Base-by-base conservation (phyloP, 495 filamentous ascomycete genomes). In the Tuber borchii region DNA sequence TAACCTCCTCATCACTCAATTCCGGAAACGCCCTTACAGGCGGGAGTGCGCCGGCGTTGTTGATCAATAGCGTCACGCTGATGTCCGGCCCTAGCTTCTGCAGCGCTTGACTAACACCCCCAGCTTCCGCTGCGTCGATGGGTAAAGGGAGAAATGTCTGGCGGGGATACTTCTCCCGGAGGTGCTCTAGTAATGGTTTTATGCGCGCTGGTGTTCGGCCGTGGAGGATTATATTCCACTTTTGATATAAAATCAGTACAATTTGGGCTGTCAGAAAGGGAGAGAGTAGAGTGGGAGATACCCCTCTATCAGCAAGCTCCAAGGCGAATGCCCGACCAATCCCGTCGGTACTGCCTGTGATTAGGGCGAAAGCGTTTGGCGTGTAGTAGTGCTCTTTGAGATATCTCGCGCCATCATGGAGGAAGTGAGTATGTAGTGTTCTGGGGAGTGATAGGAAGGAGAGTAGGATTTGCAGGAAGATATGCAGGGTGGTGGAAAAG, bases 311-410 rank as follows among this genome's bases (percentile, higher is more conserved):
- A n/a, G 87, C 87, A 69, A 90, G 85, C 75, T 89, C 87, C 46
- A 86, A 78, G 22, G 83, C 82, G 68, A 89, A 84, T 0, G 82
- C 84, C 48, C 84, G 84, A n/a, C 90, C 90, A 46, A 91, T 90
- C 6, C 89, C 90, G 69, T 88, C 88, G 56, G 84, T 88, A 16
- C 88, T 85, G 20, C 90, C 90, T 0, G 90, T 91, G 12, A 91
- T 85, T 12, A 91, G 82, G 8, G 88, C 90, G 88, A 88, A 91
- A 6, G 86, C 69, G 69, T 75, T 72, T 14, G 75, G 44, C 14
- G 42, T 42, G 39, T 46, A 44, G 45, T 80, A 80, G 12, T 44
- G 37, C 34, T 69, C 56, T 70, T 80, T 77, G 14, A 51, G 72
- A 16, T 65, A 65, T 10, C 61, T 73, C 42, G 51, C 56, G 7